These are phyloP conservation scores for Daldinia loculata DNA, from an alignment of 495 filamentous ascomycete species.

Conservation along the genomic window DNA sequence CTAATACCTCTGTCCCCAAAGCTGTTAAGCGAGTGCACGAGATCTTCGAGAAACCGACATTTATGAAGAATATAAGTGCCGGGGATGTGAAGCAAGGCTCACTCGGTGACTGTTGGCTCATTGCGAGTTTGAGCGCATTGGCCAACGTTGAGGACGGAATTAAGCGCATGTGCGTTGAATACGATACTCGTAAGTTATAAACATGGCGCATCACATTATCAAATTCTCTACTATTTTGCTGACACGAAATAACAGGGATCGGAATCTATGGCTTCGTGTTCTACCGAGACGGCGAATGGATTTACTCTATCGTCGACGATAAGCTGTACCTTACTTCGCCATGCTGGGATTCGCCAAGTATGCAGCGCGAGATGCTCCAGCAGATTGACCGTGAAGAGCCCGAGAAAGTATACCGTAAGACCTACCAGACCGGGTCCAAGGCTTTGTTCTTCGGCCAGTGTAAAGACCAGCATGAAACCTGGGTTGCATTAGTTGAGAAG, in stretches of 20 bases:
- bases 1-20: constrained; percentile 59
- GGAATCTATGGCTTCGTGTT: constrained; percentile 98
- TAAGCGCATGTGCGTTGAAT: constrained; percentile 82
- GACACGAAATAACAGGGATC: constrained; percentile 55
- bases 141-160: constrained; percentile 80
- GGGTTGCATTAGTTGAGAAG: constrained; percentile 93
- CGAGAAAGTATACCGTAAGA: constrained; percentile 81
- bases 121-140: constrained; percentile 86
- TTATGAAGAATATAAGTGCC: constrained; percentile 77
- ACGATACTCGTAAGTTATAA: constrained; percentile 61
- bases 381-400: constrained; percentile 69
- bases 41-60: constrained; percentile 88
- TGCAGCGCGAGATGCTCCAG: constrained; percentile 61
- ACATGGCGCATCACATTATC: neutral
- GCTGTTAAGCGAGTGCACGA: constrained; percentile 80
- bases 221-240: constrained; percentile 1
- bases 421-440: constrained; percentile 80
- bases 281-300: constrained; percentile 93
- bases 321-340: constrained; percentile 82
- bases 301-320: constrained; percentile 86
- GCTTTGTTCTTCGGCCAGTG: constrained; percentile 90
- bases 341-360: constrained; percentile 74
- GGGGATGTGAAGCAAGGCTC: constrained; percentile 83
- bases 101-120: constrained; percentile 92
- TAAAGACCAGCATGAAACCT: constrained; percentile 88